Conservation (phyloP, 2,329 filamentous ascomycete genomes). For the Bipolaris victoriae region DNA sequence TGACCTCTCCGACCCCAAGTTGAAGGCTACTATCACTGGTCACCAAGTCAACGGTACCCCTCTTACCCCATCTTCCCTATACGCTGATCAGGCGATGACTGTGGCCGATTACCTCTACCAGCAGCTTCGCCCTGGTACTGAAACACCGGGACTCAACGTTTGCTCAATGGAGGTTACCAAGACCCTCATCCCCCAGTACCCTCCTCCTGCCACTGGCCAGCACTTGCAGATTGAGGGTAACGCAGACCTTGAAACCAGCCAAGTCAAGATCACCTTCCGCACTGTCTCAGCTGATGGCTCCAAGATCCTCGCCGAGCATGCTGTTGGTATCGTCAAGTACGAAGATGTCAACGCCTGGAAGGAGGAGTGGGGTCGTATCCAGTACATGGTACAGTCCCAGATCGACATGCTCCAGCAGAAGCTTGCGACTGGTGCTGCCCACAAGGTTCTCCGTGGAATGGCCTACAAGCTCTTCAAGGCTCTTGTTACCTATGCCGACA, state of each 20-base stretch:
- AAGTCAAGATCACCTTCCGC: constrained; percentile 61
- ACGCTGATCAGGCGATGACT: constrained; percentile 70
- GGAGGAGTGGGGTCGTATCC: constrained; percentile 69
- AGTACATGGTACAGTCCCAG: constrained; percentile 63
- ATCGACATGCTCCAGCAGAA: constrained; percentile 71
- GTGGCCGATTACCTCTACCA: constrained; percentile 72
- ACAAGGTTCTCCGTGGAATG: constrained; percentile 75
- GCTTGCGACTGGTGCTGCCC: constrained; percentile 69
- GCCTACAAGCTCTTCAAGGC: constrained; percentile 76
- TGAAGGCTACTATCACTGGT: constrained; percentile 66
- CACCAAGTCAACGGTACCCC: constrained; percentile 72
- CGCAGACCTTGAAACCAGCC: constrained; percentile 62
- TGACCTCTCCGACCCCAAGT: constrained; percentile 67
- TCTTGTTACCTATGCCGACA: constrained; percentile 62
- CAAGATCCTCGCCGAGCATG: constrained; percentile 65
- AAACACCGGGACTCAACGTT: constrained; percentile 67
- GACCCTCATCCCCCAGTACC: constrained; percentile 67
- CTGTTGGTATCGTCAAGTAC: constrained; percentile 66
- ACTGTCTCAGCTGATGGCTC: constrained; percentile 66
- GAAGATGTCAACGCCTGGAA: constrained; percentile 67
- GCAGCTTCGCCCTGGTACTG: constrained; percentile 62
- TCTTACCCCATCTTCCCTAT: constrained; percentile 68
- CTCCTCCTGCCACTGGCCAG: constrained; percentile 59
- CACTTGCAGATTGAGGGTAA: constrained; percentile 66
- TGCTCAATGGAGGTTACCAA: constrained; percentile 71